These are phyloP conservation scores for Eurotiales sp. DNA, from an alignment of 2,329 filamentous ascomycete species.

Conservation along the genomic window DNA sequence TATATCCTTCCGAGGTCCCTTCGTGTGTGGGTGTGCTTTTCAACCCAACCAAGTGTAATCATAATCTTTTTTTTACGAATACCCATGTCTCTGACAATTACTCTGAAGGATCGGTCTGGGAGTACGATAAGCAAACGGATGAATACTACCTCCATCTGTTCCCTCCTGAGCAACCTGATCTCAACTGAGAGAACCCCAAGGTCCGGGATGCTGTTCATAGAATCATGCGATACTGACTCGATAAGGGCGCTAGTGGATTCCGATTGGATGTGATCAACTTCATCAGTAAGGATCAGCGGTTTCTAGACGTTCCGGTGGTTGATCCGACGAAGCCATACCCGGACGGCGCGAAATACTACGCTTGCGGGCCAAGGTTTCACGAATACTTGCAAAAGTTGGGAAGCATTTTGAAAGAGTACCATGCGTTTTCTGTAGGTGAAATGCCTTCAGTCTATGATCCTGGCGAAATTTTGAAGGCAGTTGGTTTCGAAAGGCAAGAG, in stretches of 20 bases:
- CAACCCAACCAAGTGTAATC: too few species aligned
- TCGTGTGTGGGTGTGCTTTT: too few species aligned
- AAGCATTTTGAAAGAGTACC: conserved; percentile 51
- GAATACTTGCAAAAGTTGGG: conserved; percentile 24
- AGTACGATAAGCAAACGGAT: conserved; percentile 61
- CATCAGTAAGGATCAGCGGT: conserved; percentile 57
- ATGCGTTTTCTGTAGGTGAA: conserved; percentile 58
- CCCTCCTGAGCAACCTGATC: conserved; percentile 66
- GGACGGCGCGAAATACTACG: conserved; percentile 53
- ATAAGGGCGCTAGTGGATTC: conserved; percentile 66
- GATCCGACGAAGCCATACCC: conserved; percentile 46
- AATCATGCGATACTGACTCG: conserved; percentile 70
- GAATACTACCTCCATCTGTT: conserved; percentile 73
- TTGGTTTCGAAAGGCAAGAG: neutral
- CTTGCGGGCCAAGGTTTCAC: conserved; percentile 49
- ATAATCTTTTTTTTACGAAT: too few species aligned
- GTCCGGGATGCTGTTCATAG: conserved; percentile 64
- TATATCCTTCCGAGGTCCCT: neutral
- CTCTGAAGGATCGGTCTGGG: conserved; percentile 35
- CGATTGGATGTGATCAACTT: conserved; percentile 65
- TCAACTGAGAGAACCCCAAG: conserved; percentile 71
- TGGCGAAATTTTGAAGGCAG: conserved; percentile 46
- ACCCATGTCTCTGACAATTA: too few species aligned
- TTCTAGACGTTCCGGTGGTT: conserved; percentile 46
- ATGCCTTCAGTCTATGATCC: conserved; percentile 55